These are phyloP conservation scores for Larix kaempferi DNA, from an alignment of 75 land plant genomes.

Conservation along the genomic window DNA sequence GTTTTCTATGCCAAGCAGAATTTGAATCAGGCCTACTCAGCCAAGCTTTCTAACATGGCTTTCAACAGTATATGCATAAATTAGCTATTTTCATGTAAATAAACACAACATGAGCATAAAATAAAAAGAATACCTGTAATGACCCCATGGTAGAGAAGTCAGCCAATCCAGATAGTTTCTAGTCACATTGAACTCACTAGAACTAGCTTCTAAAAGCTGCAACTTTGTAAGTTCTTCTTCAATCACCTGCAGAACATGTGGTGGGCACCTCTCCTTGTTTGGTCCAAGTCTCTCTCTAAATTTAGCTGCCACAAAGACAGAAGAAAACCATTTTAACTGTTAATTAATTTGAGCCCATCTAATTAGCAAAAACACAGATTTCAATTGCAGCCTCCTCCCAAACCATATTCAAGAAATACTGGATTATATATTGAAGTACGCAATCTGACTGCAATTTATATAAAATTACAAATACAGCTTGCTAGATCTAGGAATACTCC, in stretches of 20 bases:
- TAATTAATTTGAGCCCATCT: not conserved
- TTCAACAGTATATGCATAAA: too few species aligned
- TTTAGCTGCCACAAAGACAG: constrained; percentile 57
- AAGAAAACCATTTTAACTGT: not conserved
- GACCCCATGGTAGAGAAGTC: constrained; percentile 95
- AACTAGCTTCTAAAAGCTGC: constrained; percentile 93
- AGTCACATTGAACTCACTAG: constrained; percentile 99
- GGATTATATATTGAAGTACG: not conserved
- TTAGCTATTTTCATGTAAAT: too few species aligned
- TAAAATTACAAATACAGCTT: not conserved
- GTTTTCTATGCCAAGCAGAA: too few species aligned
- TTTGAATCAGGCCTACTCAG: too few species aligned
- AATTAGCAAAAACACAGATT: not conserved
- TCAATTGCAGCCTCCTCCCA: not conserved
- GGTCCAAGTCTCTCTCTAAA: constrained; percentile 93
- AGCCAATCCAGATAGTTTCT: constrained; percentile 98
- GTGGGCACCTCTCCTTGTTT: constrained; percentile 71
- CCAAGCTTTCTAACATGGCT: too few species aligned
- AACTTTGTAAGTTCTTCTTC: constrained; percentile 93
- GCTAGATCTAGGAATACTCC: not conserved
- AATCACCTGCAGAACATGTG: constrained; percentile 94
- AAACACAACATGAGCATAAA: not conserved
- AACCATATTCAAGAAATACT: not conserved
- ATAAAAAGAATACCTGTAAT: constrained; percentile 63
- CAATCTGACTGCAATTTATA: not conserved